Percentiles rank a stretch among this genome's conserved stretches.
Conservation (phyloP, 2,329 filamentous ascomycete species). For the Sclerotinia sclerotiorum region DNA sequence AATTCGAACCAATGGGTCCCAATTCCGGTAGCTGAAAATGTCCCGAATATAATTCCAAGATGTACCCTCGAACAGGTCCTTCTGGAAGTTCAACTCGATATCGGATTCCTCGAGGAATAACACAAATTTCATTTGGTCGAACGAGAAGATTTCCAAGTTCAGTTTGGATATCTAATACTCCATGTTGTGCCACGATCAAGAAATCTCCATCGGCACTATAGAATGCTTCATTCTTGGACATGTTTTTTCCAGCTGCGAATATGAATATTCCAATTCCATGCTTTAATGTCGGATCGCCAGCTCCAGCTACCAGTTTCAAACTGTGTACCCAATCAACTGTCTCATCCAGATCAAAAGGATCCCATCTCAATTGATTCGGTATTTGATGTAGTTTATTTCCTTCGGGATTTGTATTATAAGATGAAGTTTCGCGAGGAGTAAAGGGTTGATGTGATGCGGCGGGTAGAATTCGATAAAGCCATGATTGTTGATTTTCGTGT, state of each 20-base stretch:
- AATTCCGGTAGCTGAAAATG: slow-evolving; percentile 72
- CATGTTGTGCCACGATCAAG: slow-evolving; percentile 73
- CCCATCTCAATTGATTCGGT: slow-evolving; percentile 80
- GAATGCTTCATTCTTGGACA: slow-evolving; percentile 73
- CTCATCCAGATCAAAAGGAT: slow-evolving; percentile 67
- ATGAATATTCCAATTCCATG: slow-evolving; percentile 77
- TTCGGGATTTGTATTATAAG: slow-evolving; percentile 46
- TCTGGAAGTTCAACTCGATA: slow-evolving; percentile 68
- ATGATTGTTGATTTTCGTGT: slow-evolving; percentile 56
- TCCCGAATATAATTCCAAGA: slow-evolving; percentile 71
- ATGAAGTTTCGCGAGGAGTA: slow-evolving; percentile 45
- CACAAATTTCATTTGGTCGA: slow-evolving; percentile 74
- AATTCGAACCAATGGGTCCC: slow-evolving; percentile 71
- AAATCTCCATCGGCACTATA: slow-evolving; percentile 83
- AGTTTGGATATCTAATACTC: slow-evolving; percentile 72
- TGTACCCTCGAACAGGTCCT: slow-evolving; percentile 68
- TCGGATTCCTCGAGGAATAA: slow-evolving; percentile 72
- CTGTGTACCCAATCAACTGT: slow-evolving; percentile 67
- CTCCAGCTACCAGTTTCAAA: slow-evolving; percentile 67
- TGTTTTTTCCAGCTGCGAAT: slow-evolving; percentile 75
- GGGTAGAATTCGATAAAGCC: slow-evolving; percentile 58
- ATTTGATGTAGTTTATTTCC: slow-evolving; percentile 60
- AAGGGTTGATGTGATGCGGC: slow-evolving; percentile 54
- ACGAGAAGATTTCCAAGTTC: slow-evolving; percentile 73
- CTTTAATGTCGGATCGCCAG: slow-evolving; percentile 78